phyloP scores from a whole-genome alignment of 352 stramenopile genomes.

The Globisporangium nagaii region DNA sequence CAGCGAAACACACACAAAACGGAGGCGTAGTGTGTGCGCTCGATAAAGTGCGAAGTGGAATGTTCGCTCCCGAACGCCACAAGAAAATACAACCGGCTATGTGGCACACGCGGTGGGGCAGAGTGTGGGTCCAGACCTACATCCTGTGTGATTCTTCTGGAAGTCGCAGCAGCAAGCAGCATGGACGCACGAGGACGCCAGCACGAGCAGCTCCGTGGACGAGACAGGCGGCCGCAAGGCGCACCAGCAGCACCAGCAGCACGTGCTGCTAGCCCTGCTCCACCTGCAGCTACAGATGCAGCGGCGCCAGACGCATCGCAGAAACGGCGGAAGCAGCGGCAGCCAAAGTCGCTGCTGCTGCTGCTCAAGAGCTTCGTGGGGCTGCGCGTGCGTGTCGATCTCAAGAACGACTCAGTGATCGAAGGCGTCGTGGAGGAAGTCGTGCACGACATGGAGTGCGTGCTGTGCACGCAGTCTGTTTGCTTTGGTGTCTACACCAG shows the following conservation, averaged over 20 bases:
- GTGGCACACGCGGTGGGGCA: not conserved
- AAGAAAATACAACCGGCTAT: slow-evolving; percentile 3
- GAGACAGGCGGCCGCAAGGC: not conserved
- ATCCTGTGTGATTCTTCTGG: not conserved
- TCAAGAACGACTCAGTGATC: slow-evolving; percentile 81
- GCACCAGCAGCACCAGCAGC: not conserved
- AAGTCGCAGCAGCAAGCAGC: not conserved
- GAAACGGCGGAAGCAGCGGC: slow-evolving; percentile 9
- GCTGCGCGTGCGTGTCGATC: slow-evolving; percentile 71
- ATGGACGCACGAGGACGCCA: slow-evolving; percentile 3
- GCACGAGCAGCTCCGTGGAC: not conserved
- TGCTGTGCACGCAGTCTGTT: not conserved
- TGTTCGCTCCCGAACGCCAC: not conserved
- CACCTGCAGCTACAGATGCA: not conserved
- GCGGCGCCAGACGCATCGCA: too few species aligned
- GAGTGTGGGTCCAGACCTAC: slow-evolving; percentile 1
- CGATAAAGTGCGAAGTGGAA: not conserved
- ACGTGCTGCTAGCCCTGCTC: not conserved
- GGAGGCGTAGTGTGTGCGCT: not conserved
- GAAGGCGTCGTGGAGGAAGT: slow-evolving; percentile 81
- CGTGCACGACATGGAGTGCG: slow-evolving; percentile 81
- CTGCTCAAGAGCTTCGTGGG: slow-evolving; percentile 83
- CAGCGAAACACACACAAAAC: not conserved
- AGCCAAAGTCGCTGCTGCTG: slow-evolving; percentile 61
- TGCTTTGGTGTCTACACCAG: too few species aligned